A percentile compares a stretch with the other conserved stretches of the same genome.
Evolutionary conservation across 345 rosid genomes (phyloP).

Genomic region (Arabidopsis thaliana): DNA sequence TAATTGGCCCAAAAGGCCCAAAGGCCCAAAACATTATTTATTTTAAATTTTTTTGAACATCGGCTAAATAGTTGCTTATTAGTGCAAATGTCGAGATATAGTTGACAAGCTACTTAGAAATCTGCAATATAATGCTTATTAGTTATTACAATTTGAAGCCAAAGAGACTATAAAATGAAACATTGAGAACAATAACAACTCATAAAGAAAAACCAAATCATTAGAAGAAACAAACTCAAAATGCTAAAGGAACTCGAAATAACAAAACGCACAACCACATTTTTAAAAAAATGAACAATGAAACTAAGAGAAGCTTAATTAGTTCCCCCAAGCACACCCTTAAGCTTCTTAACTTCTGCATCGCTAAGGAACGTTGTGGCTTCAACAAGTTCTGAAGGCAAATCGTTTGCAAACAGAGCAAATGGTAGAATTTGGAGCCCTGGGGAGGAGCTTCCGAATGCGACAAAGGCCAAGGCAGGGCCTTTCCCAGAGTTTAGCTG

Average conservation of each 20-base stretch:
- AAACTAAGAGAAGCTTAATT: conserved; percentile 43
- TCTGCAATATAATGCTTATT: conserved; percentile 28
- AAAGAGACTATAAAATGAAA: not conserved
- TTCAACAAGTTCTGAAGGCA: conserved; percentile 66
- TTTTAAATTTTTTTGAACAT: too few species aligned
- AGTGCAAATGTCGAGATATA: not conserved
- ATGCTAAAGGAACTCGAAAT: conserved; percentile 28
- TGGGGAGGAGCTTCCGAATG: conserved; percentile 72
- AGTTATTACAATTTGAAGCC: conserved; percentile 28
- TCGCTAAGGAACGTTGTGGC: conserved; percentile 66
- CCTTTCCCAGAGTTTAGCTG: conserved; percentile 62
- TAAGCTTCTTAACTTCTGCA: conserved; percentile 80
- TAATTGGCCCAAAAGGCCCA: not conserved
- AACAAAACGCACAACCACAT: conserved; percentile 13
- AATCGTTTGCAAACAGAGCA: conserved; percentile 67
- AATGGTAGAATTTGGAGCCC: conserved; percentile 76
- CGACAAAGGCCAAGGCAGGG: conserved; percentile 58
- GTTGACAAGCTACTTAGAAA: not conserved
- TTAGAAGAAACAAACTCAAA: not conserved
- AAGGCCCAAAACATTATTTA: too few species aligned
- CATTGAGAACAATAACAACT: conserved; percentile 9
- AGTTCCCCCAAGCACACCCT: conserved; percentile 87
- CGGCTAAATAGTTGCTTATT: too few species aligned
- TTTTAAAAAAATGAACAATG: not conserved
- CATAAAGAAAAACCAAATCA: conserved; percentile 9